Percentiles rank a stretch among this genome's conserved stretches.
phyloP scores from a whole-genome alignment of 2,329 filamentous ascomycete species.

The Sclerotinia sclerotiorum region DNA sequence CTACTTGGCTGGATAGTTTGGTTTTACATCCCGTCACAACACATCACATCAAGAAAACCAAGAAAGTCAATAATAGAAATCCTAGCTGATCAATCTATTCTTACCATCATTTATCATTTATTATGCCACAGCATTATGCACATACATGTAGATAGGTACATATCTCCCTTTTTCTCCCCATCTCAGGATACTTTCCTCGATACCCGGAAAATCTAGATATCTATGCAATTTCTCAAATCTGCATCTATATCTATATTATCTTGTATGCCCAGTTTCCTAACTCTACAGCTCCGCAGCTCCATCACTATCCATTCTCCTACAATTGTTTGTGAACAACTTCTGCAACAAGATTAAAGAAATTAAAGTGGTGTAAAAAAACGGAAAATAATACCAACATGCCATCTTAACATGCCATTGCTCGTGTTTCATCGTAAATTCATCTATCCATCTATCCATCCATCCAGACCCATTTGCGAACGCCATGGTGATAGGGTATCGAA shows the following conservation, averaged over 20 bases:
- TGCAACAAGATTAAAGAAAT: neutral
- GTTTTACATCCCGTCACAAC: neutral
- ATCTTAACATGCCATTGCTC: neutral
- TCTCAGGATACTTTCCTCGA: neutral
- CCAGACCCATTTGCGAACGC: neutral
- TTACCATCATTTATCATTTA: neutral
- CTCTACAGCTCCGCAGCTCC: neutral
- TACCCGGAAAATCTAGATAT: neutral
- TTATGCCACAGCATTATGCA: neutral
- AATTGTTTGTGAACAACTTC: neutral
- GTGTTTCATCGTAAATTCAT: neutral
- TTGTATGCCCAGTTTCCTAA: no score
- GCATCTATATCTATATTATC: neutral
- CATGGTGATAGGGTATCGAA: constrained; percentile 6
- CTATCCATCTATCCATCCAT: neutral
- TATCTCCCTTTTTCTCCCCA: neutral
- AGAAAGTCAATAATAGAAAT: neutral
- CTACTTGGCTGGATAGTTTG: no score
- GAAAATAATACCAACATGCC: neutral
- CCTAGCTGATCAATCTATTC: neutral
- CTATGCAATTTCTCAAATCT: neutral
- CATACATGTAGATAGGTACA: neutral
- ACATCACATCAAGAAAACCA: neutral
- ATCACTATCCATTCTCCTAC: neutral
- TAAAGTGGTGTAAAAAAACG: neutral